Evolutionary conservation across 1,139 yeast species (phyloP).

Genomic region (Magnusiomyces clavatus): DNA sequence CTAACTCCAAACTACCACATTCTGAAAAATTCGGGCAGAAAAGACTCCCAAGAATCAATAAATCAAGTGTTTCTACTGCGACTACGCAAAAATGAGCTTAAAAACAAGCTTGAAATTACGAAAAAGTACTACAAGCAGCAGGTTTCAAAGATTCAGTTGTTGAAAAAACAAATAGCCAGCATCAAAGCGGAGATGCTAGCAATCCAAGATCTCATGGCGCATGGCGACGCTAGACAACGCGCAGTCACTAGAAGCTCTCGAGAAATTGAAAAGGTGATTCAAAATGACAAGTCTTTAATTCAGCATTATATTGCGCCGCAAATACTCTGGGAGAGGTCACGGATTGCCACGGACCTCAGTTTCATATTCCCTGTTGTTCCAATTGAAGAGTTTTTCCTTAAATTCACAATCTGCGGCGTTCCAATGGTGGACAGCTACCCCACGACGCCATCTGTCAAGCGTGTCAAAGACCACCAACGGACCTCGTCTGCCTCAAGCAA

Average conservation of each 20-base stretch:
- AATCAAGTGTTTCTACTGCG: neutral
- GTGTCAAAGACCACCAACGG: no score
- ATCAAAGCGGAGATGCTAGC: neutral
- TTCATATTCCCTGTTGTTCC: constrained; percentile 2
- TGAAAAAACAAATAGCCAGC: neutral
- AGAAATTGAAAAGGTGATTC: neutral
- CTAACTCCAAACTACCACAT: neutral
- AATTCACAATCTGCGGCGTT: constrained; percentile 1
- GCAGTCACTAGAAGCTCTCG: neutral
- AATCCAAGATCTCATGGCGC: neutral
- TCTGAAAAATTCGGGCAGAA: constrained; percentile 4
- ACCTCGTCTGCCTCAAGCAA: no score
- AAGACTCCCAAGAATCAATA: no score
- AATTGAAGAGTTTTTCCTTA: neutral
- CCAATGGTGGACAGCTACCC: neutral
- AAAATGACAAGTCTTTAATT: constrained; percentile 13
- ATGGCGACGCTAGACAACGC: neutral
- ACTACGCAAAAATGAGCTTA: neutral
- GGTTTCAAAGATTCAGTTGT: neutral
- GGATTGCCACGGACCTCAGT: constrained; percentile 21
- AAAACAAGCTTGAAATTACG: neutral
- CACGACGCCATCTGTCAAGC: neutral
- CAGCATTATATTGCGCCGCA: constrained; percentile 1
- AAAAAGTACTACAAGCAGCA: neutral
- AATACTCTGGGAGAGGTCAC: constrained; percentile 19